phyloP scores from a whole-genome alignment of 192 early-diverging fungal genomes.

The Geranomyces michiganensis region DNA sequence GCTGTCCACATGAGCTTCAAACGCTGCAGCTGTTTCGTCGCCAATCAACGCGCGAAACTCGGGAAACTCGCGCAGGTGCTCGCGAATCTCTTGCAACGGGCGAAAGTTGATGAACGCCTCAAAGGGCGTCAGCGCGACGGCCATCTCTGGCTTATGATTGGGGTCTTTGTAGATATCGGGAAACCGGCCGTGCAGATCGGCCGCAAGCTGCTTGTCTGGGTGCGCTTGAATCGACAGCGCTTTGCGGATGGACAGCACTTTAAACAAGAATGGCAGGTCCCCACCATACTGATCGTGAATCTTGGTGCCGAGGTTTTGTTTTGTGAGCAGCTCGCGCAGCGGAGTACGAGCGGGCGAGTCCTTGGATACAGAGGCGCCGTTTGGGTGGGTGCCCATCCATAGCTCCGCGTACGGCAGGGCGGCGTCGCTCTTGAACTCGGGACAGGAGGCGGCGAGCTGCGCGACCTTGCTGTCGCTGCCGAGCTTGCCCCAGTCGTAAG shows the following conservation, averaged over 20 bases:
- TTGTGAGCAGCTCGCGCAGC: slow-evolving; percentile 69
- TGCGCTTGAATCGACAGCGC: slow-evolving; percentile 98
- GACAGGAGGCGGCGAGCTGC: slow-evolving; percentile 69
- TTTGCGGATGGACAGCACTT: slow-evolving; percentile 71
- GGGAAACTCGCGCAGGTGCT: slow-evolving; percentile 69
- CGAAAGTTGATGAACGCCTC: slow-evolving; percentile 94
- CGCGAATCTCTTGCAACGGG: slow-evolving; percentile 75
- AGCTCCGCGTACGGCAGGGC: slow-evolving; percentile 91
- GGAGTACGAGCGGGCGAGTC: slow-evolving; percentile 43
- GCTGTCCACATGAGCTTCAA: slow-evolving; percentile 23
- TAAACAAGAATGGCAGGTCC: slow-evolving; percentile 97
- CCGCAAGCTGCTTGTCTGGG: slow-evolving; percentile 89
- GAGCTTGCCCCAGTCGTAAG: slow-evolving; percentile 96
- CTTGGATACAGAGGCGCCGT: slow-evolving; percentile 71
- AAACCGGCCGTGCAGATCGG: slow-evolving; percentile 64
- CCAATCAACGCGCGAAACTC: slow-evolving; percentile 77
- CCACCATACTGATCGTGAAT: slow-evolving; percentile 67
- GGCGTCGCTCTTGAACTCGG: slow-evolving; percentile 58
- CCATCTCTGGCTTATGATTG: slow-evolving; percentile 98
- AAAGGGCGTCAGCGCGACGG: slow-evolving; percentile 92
- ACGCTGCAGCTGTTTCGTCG: slow-evolving; percentile 45
- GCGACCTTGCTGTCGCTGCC: slow-evolving; percentile 82
- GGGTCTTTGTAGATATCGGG: slow-evolving; percentile 92
- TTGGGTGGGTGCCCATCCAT: slow-evolving; percentile 99
- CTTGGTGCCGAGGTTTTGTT: slow-evolving; percentile 47